A percentile compares a stretch with the other conserved stretches of the same genome.
phyloP scores from a whole-genome alignment of 169 alveolate genomes.

The Cryptosporidium baileyi region DNA sequence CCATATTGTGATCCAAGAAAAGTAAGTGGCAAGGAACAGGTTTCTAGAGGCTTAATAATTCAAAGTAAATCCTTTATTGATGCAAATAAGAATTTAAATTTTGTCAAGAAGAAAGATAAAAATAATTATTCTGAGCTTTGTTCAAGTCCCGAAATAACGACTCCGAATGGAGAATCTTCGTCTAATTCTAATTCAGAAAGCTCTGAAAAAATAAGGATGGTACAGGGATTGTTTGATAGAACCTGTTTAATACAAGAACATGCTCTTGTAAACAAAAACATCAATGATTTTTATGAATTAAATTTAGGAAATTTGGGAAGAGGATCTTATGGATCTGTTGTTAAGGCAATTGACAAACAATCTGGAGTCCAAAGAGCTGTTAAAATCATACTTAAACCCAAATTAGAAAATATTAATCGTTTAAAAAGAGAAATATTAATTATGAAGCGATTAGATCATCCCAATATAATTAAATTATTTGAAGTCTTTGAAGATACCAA shows the following conservation, averaged over 20 bases:
- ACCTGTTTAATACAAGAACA: slow-evolving; percentile 63
- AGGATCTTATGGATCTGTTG: slow-evolving; percentile 89
- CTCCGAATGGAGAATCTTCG: slow-evolving; percentile 48
- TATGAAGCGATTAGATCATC: slow-evolving; percentile 78
- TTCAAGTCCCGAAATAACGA: slow-evolving; percentile 43
- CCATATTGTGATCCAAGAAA: slow-evolving; percentile 55
- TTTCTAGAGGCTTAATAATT: slow-evolving; percentile 52
- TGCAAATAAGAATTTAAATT: slow-evolving; percentile 27
- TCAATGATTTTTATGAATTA: slow-evolving; percentile 84
- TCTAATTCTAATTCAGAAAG: not conserved
- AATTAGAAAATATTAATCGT: slow-evolving; percentile 85
- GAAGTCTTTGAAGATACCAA: slow-evolving; percentile 69
- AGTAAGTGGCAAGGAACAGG: slow-evolving; percentile 52
- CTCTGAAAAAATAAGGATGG: not conserved
- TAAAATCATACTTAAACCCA: slow-evolving; percentile 84
- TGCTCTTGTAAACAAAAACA: slow-evolving; percentile 69
- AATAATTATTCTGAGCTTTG: slow-evolving; percentile 22
- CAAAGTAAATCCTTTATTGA: slow-evolving; percentile 61
- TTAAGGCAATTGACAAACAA: slow-evolving; percentile 84
- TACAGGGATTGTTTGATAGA: slow-evolving; percentile 44
- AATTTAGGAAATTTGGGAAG: slow-evolving; percentile 83
- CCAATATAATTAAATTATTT: slow-evolving; percentile 72
- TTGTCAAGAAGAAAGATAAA: not conserved
- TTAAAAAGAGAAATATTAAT: slow-evolving; percentile 87
- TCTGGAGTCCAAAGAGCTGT: slow-evolving; percentile 86